Conservation (phyloP, 2,329 filamentous ascomycete genomes). For the Lecanosticta acicola region DNA sequence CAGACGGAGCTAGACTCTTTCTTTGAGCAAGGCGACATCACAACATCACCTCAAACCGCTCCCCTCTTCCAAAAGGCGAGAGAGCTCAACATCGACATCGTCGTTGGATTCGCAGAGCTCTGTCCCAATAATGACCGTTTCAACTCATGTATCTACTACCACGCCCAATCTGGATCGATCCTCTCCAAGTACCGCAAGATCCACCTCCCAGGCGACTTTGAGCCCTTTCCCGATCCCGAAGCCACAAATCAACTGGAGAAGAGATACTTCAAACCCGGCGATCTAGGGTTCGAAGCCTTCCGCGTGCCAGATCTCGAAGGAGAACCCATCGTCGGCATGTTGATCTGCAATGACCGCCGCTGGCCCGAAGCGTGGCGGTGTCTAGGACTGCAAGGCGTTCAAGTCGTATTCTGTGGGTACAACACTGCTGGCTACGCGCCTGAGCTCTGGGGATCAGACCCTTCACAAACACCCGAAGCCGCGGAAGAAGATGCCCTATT, state of each 20-base stretch:
- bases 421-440: conserved; percentile 49
- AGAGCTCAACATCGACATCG: conserved; percentile 45
- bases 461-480: conserved; percentile 26
- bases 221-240: conserved; percentile 43
- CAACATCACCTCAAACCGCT: conserved; percentile 39
- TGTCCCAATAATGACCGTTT: conserved; percentile 41
- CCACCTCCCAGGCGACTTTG: conserved; percentile 48
- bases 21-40: conserved; percentile 45
- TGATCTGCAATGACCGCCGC: conserved; percentile 52
- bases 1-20: conserved; percentile 41
- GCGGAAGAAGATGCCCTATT: conserved; percentile 45
- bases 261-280: conserved; percentile 48
- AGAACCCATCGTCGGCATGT: conserved; percentile 49
- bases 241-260: conserved; percentile 51
- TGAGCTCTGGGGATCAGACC: conserved; percentile 19
- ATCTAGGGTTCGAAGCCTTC: conserved; percentile 50
- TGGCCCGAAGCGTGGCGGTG: conserved; percentile 50
- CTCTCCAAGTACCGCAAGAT: conserved; percentile 51
- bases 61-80: conserved; percentile 45
- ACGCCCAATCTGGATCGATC: conserved; percentile 37
- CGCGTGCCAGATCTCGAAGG: conserved; percentile 41
- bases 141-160: conserved; percentile 49
- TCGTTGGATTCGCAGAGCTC: conserved; percentile 49
- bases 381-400: conserved; percentile 47
- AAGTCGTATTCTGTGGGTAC: conserved; percentile 47